Evolutionary conservation across 441 rosid species (phyloP), one percentile per base, ranked within the genome.

Genomic region (Populus hybrid): DNA sequence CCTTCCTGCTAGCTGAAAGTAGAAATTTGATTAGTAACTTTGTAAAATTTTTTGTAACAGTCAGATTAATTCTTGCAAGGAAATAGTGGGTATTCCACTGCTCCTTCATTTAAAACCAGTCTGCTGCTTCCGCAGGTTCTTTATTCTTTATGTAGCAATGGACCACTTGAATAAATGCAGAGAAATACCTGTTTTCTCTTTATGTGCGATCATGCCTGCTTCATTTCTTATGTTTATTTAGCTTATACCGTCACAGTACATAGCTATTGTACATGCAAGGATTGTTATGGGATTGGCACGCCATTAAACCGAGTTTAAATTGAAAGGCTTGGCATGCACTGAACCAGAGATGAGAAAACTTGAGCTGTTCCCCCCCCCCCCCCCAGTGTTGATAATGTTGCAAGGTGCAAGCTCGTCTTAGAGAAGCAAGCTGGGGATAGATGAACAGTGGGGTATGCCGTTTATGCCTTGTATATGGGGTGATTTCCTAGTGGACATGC

Each of bases 91-190:
- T 66, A 77, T 78, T 82, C 78, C 83, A 50, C 77, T 65, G 7
- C 33, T 79, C 68, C 80, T 45, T 76, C 38, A 42, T 35, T 81
- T 76, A 71, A 66, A 64, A 53, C 33, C 72, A n/a, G 83, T 77
- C 77, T 76, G 82, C 88, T 88, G 92, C 88, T 85, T 83, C 86
- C 85, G 59, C 26, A 80, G 86, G 84, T 81, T 80, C 84, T 68
- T 84, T 78, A 84, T 88, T 88, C 88, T 90, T 89, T 87, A 68
- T 82, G 87, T 89, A 81, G 87, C 78, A 69, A 80, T 77, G 74
- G 72, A 82, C 82, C 74, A 73, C 73, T 74, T 70, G 71, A 84
- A 84, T 87, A 86, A 86, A 75, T 72, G 78, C 76, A 75, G 79
- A 82, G 83, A 80, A 84, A 81, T 73, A 67, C 64, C 64, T 74